Percentiles rank a stretch among this genome's conserved stretches.
Conservation (phyloP, 345 rosid species). For the Camelina neglecta region DNA sequence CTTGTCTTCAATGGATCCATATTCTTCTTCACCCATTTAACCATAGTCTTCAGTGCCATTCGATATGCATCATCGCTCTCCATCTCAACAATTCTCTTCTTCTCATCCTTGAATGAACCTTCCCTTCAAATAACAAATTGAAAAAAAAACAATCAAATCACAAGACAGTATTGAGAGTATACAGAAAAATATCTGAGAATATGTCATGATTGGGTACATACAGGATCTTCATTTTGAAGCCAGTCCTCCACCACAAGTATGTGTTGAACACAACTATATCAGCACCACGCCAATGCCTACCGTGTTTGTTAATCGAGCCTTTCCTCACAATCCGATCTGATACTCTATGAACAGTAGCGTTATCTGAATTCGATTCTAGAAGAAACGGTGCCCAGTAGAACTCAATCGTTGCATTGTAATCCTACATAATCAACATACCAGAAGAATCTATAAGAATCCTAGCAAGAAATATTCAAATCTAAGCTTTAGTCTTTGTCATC, state of each 20-base stretch:
- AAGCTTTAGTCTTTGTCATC: constrained; percentile 1
- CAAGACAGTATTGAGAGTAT: background rate
- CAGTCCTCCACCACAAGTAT: constrained; percentile 95
- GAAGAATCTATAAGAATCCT: constrained; percentile 2
- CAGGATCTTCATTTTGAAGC: constrained; percentile 75
- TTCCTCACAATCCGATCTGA: constrained; percentile 75
- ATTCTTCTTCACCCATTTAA: constrained; percentile 78
- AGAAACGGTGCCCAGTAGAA: constrained; percentile 98
- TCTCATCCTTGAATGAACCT: constrained; percentile 77
- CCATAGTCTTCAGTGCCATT: constrained; percentile 76
- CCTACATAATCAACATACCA: constrained; percentile 39
- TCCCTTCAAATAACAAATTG: constrained; percentile 50
- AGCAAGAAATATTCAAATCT: background rate
- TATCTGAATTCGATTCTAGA: constrained; percentile 81
- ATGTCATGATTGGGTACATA: constrained; percentile 30
- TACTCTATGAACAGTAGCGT: constrained; percentile 75
- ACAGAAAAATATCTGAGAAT: background rate
- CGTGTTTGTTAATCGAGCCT: constrained; percentile 80
- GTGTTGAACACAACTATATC: constrained; percentile 84
- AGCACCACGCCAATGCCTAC: constrained; percentile 76
- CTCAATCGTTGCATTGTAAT: constrained; percentile 85
- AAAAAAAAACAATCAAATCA: constrained; percentile 20
- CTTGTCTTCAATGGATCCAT: constrained; percentile 72
- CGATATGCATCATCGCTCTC: constrained; percentile 78
- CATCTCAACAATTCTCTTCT: constrained; percentile 58